Percentiles rank a stretch among this genome's conserved stretches.
Evolutionary conservation across 2,329 filamentous ascomycete genomes (phyloP).

Genomic region (Xylariaceae sp.): DNA sequence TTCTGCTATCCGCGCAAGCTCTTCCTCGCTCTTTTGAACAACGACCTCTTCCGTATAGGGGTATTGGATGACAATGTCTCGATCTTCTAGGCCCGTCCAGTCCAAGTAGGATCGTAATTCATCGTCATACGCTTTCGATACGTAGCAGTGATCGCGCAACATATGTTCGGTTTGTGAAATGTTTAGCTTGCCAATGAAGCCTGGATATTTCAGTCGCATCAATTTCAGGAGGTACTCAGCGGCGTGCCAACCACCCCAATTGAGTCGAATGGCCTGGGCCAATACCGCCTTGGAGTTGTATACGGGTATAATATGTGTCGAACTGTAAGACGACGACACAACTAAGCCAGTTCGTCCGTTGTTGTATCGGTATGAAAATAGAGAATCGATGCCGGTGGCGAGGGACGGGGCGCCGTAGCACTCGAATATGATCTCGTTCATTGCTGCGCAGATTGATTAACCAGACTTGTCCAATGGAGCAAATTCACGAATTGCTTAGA

Average conservation of each 20-base stretch:
- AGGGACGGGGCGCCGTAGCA: slow-evolving; percentile 87
- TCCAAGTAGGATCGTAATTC: slow-evolving; percentile 77
- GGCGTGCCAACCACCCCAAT: slow-evolving; percentile 89
- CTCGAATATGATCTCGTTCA: slow-evolving; percentile 97
- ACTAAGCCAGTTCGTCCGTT: slow-evolving; percentile 81
- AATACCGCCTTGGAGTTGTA: slow-evolving; percentile 80
- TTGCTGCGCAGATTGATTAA: slow-evolving; percentile 51
- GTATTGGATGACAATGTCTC: slow-evolving; percentile 85
- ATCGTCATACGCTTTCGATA: slow-evolving; percentile 75
- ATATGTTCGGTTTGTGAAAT: slow-evolving; percentile 82
- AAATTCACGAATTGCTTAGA: neutral
- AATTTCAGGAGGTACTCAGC: slow-evolving; percentile 90
- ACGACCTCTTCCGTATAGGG: slow-evolving; percentile 89
- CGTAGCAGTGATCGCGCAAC: slow-evolving; percentile 82
- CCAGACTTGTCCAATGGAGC: slow-evolving; percentile 1
- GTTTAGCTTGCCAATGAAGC: slow-evolving; percentile 80
- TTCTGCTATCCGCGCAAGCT: slow-evolving; percentile 83
- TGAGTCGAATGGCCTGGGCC: slow-evolving; percentile 78
- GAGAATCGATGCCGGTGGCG: slow-evolving; percentile 89
- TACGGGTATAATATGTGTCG: slow-evolving; percentile 92
- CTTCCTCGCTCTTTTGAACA: slow-evolving; percentile 88
- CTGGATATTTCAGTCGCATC: slow-evolving; percentile 83
- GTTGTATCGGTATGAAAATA: slow-evolving; percentile 95
- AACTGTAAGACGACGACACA: slow-evolving; percentile 85
- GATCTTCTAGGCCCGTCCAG: slow-evolving; percentile 85